These are phyloP conservation scores for Pachyrhizus erosus DNA, from an alignment of 306 rosid genomes.

Conservation along the genomic window DNA sequence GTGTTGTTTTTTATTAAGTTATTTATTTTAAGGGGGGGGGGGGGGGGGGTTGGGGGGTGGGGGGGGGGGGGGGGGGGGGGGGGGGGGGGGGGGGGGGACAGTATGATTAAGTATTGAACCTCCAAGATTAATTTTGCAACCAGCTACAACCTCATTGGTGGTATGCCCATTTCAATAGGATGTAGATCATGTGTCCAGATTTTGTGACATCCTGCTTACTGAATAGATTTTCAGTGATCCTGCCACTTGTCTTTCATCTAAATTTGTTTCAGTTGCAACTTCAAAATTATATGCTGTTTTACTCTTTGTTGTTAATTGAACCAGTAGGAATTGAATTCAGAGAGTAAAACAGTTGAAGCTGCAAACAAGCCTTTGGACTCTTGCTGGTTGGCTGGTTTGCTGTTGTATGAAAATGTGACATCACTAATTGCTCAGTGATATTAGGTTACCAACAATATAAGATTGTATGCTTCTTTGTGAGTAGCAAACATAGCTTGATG, in stretches of 20 bases:
- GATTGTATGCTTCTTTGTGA: neutral
- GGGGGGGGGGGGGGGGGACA: neutral
- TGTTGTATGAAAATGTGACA: neutral
- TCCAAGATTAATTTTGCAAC: neutral
- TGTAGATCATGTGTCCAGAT: slow-evolving; percentile 28
- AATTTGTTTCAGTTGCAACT: slow-evolving; percentile 21
- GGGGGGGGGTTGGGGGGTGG: too few relatives aligned
- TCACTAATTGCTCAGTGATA: neutral
- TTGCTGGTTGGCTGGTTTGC: slow-evolving; percentile 8
- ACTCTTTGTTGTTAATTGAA: neutral
- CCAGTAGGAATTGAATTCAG: neutral
- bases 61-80: too few relatives aligned
- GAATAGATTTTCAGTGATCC: slow-evolving; percentile 6
- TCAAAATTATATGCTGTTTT: neutral
- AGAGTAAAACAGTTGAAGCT: neutral
- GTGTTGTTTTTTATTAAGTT: too few relatives aligned
- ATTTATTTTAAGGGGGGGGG: too few relatives aligned
- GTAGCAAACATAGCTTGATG: slow-evolving; percentile 1
- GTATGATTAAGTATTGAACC: slow-evolving; percentile 20
- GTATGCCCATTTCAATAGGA: slow-evolving; percentile 27
- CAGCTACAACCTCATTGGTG: slow-evolving; percentile 10
- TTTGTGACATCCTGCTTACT: slow-evolving; percentile 27
- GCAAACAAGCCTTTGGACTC: neutral
- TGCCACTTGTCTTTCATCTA: neutral
- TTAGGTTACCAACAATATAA: neutral